Evolutionary conservation across 495 filamentous ascomycete species (phyloP).

Genomic region (Chlorociboria aeruginascens): DNA sequence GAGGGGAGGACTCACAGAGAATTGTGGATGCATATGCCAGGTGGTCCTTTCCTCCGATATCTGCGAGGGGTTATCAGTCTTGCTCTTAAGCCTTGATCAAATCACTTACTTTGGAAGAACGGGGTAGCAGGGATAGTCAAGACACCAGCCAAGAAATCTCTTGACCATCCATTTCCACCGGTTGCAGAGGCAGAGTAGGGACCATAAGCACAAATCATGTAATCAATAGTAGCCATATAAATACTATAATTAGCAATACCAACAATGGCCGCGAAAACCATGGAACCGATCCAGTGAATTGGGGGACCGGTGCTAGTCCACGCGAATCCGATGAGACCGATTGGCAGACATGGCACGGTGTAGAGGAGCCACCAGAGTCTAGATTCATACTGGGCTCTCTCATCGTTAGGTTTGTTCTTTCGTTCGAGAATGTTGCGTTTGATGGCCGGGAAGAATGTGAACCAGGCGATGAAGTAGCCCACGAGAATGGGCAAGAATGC

Average conservation of each 20-base stretch:
- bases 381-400: slow-evolving; percentile 48
- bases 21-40: slow-evolving; percentile 63
- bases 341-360: slow-evolving; percentile 50
- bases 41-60: slow-evolving; percentile 46
- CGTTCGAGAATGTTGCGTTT: slow-evolving; percentile 40
- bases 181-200: slow-evolving; percentile 70
- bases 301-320: slow-evolving; percentile 52
- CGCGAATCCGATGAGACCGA: slow-evolving; percentile 59
- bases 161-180: slow-evolving; percentile 55
- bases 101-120: slow-evolving; percentile 34
- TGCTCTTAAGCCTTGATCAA: background rate
- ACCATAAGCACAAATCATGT: slow-evolving; percentile 74
- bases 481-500: slow-evolving; percentile 52
- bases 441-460: slow-evolving; percentile 53
- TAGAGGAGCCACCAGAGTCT: slow-evolving; percentile 46
- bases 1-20: slow-evolving; percentile 26
- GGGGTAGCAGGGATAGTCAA: slow-evolving; percentile 64
- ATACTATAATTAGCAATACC: slow-evolving; percentile 60
- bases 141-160: slow-evolving; percentile 75
- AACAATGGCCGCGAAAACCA: slow-evolving; percentile 47
- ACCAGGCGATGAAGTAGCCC: slow-evolving; percentile 54
- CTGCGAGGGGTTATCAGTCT: slow-evolving; percentile 15
- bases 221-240: slow-evolving; percentile 76
- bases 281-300: slow-evolving; percentile 49
- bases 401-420: slow-evolving; percentile 38